Percentiles rank a stretch among this genome's conserved stretches.
These are phyloP conservation scores for Saturnispora zaruensis DNA, from an alignment of 805 yeast genomes.

Conservation along the genomic window DNA sequence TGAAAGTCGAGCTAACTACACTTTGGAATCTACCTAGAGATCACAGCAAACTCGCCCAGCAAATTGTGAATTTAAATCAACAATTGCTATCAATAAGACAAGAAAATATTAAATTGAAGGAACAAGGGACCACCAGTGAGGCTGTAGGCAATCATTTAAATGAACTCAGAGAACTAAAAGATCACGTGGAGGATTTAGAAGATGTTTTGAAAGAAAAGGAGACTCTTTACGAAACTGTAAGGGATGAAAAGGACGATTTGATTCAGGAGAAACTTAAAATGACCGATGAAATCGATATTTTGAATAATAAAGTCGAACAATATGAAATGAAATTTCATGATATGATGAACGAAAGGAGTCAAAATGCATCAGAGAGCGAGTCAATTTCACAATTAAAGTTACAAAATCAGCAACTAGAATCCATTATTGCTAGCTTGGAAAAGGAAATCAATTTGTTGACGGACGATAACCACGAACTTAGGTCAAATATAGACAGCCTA, in stretches of 20 bases:
- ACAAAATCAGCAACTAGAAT: neutral
- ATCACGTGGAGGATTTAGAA: neutral
- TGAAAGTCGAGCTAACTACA: slow-evolving; percentile 35
- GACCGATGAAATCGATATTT: slow-evolving; percentile 19
- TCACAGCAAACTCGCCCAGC: slow-evolving; percentile 28
- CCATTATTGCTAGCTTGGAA: slow-evolving; percentile 2
- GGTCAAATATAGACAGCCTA: slow-evolving; percentile 10
- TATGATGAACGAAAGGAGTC: neutral
- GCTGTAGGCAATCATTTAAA: neutral
- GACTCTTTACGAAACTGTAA: neutral
- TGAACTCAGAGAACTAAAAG: slow-evolving; percentile 1
- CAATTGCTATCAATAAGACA: slow-evolving; percentile 8
- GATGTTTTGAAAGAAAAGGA: slow-evolving; percentile 8
- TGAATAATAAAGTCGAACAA: slow-evolving; percentile 11
- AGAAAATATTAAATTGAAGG: slow-evolving; percentile 1
- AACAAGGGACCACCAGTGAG: neutral
- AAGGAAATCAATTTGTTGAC: slow-evolving; percentile 6
- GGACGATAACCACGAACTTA: slow-evolving; percentile 9
- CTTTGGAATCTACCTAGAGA: slow-evolving; percentile 37
- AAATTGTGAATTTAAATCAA: slow-evolving; percentile 11
- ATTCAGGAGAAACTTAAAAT: slow-evolving; percentile 18
- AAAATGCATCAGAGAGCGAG: neutral
- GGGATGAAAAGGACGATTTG: slow-evolving; percentile 7
- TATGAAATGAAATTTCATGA: slow-evolving; percentile 8
- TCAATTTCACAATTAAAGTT: neutral